phyloP scores from a whole-genome alignment of 2,329 filamentous ascomycete genomes.

The Botrytis cinerea region DNA sequence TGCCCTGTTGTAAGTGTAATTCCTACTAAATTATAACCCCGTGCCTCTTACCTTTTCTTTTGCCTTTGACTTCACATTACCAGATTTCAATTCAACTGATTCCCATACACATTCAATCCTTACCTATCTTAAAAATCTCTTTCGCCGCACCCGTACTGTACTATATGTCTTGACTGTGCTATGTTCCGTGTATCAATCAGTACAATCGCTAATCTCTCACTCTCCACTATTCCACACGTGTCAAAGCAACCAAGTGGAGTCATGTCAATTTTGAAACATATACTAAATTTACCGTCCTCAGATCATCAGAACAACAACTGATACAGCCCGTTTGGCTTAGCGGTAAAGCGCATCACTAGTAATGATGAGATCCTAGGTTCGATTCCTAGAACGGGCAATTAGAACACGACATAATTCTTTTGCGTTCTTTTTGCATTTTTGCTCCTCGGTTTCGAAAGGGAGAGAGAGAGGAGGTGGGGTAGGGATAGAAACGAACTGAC shows the following conservation, averaged over 20 bases:
- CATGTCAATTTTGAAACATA: accelerated
- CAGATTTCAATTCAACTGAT: no score
- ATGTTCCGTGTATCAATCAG: not conserved
- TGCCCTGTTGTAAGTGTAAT: not conserved
- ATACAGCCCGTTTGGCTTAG: slow-evolving; percentile 11
- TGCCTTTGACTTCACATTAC: not conserved
- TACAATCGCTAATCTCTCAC: not conserved
- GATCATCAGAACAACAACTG: not conserved
- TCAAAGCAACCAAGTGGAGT: not conserved
- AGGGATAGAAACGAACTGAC: no score
- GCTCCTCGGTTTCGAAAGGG: not conserved
- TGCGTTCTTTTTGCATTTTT: not conserved
- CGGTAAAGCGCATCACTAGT: slow-evolving; percentile 22
- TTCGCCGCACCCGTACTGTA: no score
- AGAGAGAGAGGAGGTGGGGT: no score
- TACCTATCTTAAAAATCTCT: no score
- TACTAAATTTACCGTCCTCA: accelerated
- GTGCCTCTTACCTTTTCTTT: not conserved
- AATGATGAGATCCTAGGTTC: slow-evolving; percentile 22
- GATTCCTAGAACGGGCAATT: slow-evolving; percentile 18
- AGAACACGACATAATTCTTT: accelerated
- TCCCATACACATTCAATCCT: no score
- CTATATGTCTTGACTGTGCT: not conserved
- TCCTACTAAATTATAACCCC: not conserved
- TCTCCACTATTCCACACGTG: not conserved